Conservation (phyloP, 345 rosid species). For the Linum usitatissimum region DNA sequence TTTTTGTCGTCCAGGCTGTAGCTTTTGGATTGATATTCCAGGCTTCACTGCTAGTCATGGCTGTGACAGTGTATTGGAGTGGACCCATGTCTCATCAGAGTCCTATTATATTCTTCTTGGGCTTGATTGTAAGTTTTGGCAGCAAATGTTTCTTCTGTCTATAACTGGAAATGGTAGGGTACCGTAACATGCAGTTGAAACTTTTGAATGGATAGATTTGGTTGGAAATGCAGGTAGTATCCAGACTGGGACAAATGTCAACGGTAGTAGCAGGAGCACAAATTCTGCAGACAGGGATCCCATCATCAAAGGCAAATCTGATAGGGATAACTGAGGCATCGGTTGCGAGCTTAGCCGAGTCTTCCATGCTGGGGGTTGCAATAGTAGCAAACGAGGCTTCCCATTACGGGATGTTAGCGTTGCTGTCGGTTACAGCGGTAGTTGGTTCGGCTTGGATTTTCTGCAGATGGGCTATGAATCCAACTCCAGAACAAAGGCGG, state of each 20-base stretch:
- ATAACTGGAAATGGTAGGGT: background rate
- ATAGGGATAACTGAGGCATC: conserved; percentile 84
- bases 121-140: background rate
- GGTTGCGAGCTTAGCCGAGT: conserved; percentile 85
- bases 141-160: background rate
- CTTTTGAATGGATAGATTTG: background rate
- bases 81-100: background rate
- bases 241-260: conserved; percentile 90
- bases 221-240: conserved; percentile 43
- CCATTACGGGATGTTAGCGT: conserved; percentile 61
- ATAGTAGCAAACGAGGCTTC: conserved; percentile 78
- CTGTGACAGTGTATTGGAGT: background rate
- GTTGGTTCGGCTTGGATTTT: conserved; percentile 82
- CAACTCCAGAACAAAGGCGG: background rate
- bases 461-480: conserved; percentile 40
- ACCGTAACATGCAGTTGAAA: too few species aligned
- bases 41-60: background rate
- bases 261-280: conserved; percentile 79
- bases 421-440: conserved; percentile 67
- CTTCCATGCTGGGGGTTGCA: conserved; percentile 77
- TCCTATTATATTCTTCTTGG: conserved; percentile 1
- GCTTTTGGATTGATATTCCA: background rate
- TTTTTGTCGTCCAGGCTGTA: background rate
- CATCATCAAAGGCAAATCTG: conserved; percentile 85
- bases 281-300: conserved; percentile 91